phyloP scores from a whole-genome alignment of 2,329 filamentous ascomycete species.

The Apiospora arundinis region DNA sequence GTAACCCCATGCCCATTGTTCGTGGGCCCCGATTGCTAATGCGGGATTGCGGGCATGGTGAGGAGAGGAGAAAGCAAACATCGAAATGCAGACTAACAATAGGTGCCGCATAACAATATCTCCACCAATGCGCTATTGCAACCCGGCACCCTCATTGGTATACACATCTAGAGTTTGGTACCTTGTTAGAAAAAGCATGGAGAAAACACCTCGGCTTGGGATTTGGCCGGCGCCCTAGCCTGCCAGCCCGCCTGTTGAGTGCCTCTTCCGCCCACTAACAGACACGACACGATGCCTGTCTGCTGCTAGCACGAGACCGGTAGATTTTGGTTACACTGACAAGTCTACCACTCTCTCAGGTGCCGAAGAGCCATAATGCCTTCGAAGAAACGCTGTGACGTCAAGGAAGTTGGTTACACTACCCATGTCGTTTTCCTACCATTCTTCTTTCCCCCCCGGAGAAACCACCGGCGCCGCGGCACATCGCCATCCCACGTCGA shows the following conservation, averaged over 20 bases:
- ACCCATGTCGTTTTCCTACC: not conserved
- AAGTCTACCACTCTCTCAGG: not conserved
- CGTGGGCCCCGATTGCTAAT: conserved; percentile 2
- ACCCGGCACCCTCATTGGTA: not conserved
- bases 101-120: conserved; percentile 1
- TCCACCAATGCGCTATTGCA: not conserved
- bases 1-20: not conserved
- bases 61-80: not conserved
- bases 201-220: not conserved
- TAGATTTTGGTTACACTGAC: not conserved
- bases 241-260: not conserved
- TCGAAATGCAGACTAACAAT: not conserved
- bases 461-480: not conserved
- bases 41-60: conserved; percentile 17
- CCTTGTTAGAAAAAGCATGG: not conserved
- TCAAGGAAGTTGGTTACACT: not conserved
- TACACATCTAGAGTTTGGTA: not conserved
- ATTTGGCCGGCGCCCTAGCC: not conserved
- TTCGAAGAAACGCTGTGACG: not conserved
- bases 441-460: not conserved
- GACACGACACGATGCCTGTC: not conserved
- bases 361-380: not conserved
- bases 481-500: not conserved
- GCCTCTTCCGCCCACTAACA: not conserved
- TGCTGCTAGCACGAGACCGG: not conserved